Evolutionary conservation across 176 grass and related monocot species (phyloP), one percentile per base, ranked within the genome.

Genomic region (Bolboschoenus planiculmis): DNA sequence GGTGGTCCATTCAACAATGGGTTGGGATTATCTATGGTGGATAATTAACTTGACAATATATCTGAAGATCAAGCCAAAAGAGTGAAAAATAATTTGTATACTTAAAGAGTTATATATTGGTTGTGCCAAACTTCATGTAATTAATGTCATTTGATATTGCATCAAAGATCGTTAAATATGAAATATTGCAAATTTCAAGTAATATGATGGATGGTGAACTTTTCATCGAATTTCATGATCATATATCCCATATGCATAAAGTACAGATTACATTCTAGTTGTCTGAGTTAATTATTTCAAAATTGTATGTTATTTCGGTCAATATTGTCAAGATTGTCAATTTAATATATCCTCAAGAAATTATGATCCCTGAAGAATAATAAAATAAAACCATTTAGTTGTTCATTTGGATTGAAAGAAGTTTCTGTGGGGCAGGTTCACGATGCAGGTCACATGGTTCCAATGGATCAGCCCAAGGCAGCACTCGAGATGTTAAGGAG

Each of bases 381-480:
- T 24, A 72, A 23, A 23, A 72, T 44, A 10, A 72, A 72, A 46
- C 4, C 39, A 42, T 70, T 66, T 30, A 36, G 33, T 20, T 36
- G 63, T 66, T 43, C 36, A 24, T 30, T 48, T 29, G 71, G 21
- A 50, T 31, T 73, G 3, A 73, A 75, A 75, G 40, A 16, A 75
- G 10, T 29, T 23, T 75, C 50, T 30, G 10, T 16, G 65, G 23
- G 11, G 14, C 83, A 97, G 94, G 88, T 97, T 83, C 90, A 97
- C 0, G 86, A 97, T 79, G 78, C 94, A 26, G 94, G 92, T 8
- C 94, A 97, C 88, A 97, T 97, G 94, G 94, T 97, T 16, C 94
- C 94, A 4, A 97, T 97, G 94, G 94, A 97, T 90, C 94, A 97
- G 83, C 94, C 94, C 0, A 92, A 94, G 72, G 92, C 88, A 36